Evolutionary conservation across 2,329 filamentous ascomycete species (phyloP).

Genomic region (Myriosclerotinia scirpicola): DNA sequence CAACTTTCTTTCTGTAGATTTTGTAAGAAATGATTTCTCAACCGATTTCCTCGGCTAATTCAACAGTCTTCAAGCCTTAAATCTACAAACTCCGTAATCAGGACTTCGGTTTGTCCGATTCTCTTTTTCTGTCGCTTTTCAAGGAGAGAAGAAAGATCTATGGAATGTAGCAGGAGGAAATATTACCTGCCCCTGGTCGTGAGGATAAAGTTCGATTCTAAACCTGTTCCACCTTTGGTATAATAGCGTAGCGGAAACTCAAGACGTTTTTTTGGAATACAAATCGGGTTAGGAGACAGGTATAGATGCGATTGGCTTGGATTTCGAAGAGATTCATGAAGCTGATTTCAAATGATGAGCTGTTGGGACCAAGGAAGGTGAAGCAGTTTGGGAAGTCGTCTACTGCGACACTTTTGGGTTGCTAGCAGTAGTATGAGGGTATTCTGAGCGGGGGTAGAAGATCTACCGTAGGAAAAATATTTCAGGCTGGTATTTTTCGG

Average conservation of each 20-base stretch:
- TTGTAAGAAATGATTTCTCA: too few species aligned
- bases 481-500: constrained; percentile 13
- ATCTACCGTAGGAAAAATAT: constrained; percentile 1
- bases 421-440: background rate
- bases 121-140: background rate
- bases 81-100: too few species aligned
- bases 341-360: constrained; percentile 10
- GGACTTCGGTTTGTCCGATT: too few species aligned
- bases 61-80: too few species aligned
- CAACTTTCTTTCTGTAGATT: too few species aligned
- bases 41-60: too few species aligned
- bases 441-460: background rate
- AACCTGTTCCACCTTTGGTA: constrained; percentile 6
- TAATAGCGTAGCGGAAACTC: constrained; percentile 10
- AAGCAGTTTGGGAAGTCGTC: constrained; percentile 15
- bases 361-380: constrained; percentile 13
- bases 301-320: background rate
- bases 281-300: background rate
- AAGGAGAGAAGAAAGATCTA: background rate
- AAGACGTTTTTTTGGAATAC: constrained; percentile 1
- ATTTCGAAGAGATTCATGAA: constrained; percentile 10
- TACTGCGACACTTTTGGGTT: constrained; percentile 1
- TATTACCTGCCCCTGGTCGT: background rate
- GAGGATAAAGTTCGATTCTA: background rate
- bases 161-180: constrained; percentile 13